phyloP scores from a whole-genome alignment of 179 eudicot genomes.

The Gypsophila paniculata region DNA sequence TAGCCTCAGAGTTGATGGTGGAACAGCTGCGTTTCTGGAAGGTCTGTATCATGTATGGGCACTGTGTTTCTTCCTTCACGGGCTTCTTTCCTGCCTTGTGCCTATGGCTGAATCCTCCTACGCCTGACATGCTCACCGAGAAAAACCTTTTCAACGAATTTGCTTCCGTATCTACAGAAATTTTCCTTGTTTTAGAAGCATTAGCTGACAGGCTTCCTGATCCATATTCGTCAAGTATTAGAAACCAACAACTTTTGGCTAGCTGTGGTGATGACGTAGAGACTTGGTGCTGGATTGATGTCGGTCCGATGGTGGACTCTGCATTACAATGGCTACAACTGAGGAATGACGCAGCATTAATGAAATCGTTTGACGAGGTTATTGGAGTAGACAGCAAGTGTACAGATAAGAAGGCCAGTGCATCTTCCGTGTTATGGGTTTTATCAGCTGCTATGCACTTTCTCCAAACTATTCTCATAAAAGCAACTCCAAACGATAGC shows the following conservation, averaged over 20 bases:
- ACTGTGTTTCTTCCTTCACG: conserved; percentile 56
- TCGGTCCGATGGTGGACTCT: conserved; percentile 63
- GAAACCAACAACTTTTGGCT: conserved; percentile 25
- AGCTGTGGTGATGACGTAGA: neutral
- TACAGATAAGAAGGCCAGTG: conserved; percentile 16
- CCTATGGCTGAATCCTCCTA: conserved; percentile 70
- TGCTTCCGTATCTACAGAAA: conserved; percentile 41
- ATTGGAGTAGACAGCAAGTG: conserved; percentile 23
- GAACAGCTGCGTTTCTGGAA: conserved; percentile 58
- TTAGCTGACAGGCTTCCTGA: conserved; percentile 62
- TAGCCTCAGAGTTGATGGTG: conserved; percentile 38
- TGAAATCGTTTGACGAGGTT: conserved; percentile 31
- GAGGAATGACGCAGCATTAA: conserved; percentile 33
- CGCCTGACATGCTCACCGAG: conserved; percentile 48
- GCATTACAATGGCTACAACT: conserved; percentile 64
- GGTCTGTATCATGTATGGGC: conserved; percentile 69
- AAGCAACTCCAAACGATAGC: conserved; percentile 53
- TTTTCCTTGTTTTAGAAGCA: conserved; percentile 37
- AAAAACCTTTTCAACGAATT: conserved; percentile 53
- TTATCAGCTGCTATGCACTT: conserved; percentile 62
- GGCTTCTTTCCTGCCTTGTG: conserved; percentile 66
- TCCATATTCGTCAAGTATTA: conserved; percentile 32
- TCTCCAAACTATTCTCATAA: conserved; percentile 53
- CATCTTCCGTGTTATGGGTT: conserved; percentile 55
- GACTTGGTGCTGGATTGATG: conserved; percentile 26